Base-by-base conservation (phyloP, 2,329 filamentous ascomycete genomes). In the Colletotrichum limetticola region DNA sequence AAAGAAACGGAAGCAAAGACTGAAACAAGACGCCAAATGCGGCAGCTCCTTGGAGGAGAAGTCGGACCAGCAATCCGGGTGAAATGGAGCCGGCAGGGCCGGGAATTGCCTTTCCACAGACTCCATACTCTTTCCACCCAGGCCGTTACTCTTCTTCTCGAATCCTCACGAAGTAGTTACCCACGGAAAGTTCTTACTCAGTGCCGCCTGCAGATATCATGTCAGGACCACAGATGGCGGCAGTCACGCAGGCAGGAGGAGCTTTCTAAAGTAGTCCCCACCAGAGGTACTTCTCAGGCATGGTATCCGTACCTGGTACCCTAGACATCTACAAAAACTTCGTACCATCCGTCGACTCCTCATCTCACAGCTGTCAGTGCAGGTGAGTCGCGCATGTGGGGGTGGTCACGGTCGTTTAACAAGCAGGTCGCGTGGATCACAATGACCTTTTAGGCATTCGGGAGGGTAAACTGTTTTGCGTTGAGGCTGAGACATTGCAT, bases 11-110 rank as follows among this genome's bases (percentile, higher is more conserved):
- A 63, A 42, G 42, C 22, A 53, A 42, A 42, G 58, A 61, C 70
- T 70, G 70, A 70, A 72, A 70, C 66, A 72, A 28, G 16, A 61
- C 24, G 24, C 59, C 59, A 42, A 60, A 72, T 46, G 26, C 66
- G 66, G 59, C 60, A 70, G 49, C 58, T 67, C 55, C 22, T 52
- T 56, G 55, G 49, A 69, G 49, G 42, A n/a, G 42, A n/a, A 19
- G 42, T 64, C 56, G 56, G 55, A 65, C 70, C 55, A 70, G 60
- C 53, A 70, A 53, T 61, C 59, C 60, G 66, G 66, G 59, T 64
- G 66, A 30, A 65, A 30, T 69, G 66, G 22, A 65, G 59, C 59
- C 70, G 66, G 60, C 30, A 72, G 65, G 46, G 53, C 52, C 59
- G 24, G 42, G 65, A 35, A 63, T 52, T 24, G 14, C 32, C 14